A percentile compares a stretch with the other conserved stretches of the same genome.
These are phyloP conservation scores for Rhynchospora pubera DNA, from an alignment of 176 grass and related monocot genomes.

Conservation along the genomic window DNA sequence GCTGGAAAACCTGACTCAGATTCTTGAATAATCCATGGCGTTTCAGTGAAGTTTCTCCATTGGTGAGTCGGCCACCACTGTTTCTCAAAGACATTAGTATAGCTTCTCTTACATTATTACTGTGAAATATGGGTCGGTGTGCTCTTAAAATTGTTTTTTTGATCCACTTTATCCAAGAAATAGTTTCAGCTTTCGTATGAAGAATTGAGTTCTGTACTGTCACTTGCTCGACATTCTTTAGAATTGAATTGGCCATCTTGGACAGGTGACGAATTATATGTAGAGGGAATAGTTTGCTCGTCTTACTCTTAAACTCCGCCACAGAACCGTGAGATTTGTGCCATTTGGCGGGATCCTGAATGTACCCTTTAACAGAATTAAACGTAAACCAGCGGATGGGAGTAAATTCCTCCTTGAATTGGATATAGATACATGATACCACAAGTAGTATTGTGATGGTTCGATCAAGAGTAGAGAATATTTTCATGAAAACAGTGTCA, in stretches of 20 bases:
- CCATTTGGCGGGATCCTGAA: neutral
- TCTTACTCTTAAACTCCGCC: no score
- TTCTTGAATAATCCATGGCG: no score
- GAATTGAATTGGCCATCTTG: neutral
- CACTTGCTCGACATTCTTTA: neutral
- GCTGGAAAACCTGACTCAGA: no score
- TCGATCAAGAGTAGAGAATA: neutral
- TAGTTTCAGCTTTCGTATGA: neutral
- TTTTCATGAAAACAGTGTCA: neutral
- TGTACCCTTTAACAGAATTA: neutral
- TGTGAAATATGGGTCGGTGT: no score
- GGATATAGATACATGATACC: neutral
- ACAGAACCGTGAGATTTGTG: no score
- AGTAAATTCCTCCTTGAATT: neutral
- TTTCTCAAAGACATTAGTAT: no score
- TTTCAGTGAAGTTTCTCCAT: no score
- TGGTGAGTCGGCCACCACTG: no score
- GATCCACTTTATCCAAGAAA: neutral
- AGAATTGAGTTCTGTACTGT: neutral
- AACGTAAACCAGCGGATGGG: neutral
- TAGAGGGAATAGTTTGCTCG: no score
- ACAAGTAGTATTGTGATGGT: neutral
- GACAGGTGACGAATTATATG: no score
- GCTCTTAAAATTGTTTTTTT: no score
- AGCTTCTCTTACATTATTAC: no score